Evolutionary conservation across 2,329 filamentous ascomycete genomes (phyloP), one percentile per base, ranked within the genome.

Genomic region (Hyphodiscus sp.): DNA sequence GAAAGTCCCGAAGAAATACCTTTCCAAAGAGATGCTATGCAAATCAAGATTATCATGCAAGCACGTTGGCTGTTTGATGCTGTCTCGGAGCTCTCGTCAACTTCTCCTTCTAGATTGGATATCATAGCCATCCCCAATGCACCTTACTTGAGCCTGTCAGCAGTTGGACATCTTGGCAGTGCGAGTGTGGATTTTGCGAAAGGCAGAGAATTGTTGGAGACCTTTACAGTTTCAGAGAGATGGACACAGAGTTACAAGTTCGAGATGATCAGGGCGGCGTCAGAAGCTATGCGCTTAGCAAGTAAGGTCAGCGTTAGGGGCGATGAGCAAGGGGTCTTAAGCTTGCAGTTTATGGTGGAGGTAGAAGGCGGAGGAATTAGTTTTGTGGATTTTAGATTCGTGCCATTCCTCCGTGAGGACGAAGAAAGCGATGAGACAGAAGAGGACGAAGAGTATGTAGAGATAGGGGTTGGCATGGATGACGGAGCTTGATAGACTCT

Each of bases 271-370:
- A 91, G 89, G 69, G 87, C 87, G 60, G 91, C 92, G 0, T 83
- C 83, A 45, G 85, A 92, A 59, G 92, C 94, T n/a, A 97, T 99
- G 92, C 84, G 86, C 45, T 82, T 91, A 41, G 90, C 91, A 4
- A 91, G 81, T 65, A 99, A 97, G 71, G 91, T 97, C 54, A 96
- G 91, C 67, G 79, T 99, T 57, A 79, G 94, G 16, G 86, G 90
- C 0, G 94, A 99, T 70, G 78, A 81, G 1, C 89, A 96, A 67
- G 92, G 94, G 0, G 92, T 99, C 29, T 71, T 99, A 59, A 96
- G 89, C 70, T 73, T 97, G 68, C 94, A 99, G 67, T 96, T 97
- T 65, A 94, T 99, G 87, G 86, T 99, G 16, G 90, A 96, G 67
- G 77, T 91, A 43, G 89, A 94, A 57, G 80, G 80, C 7, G 79